These are phyloP conservation scores for Lizanozyma gosingica DNA, from an alignment of 1,139 yeast genomes.

Conservation along the genomic window DNA sequence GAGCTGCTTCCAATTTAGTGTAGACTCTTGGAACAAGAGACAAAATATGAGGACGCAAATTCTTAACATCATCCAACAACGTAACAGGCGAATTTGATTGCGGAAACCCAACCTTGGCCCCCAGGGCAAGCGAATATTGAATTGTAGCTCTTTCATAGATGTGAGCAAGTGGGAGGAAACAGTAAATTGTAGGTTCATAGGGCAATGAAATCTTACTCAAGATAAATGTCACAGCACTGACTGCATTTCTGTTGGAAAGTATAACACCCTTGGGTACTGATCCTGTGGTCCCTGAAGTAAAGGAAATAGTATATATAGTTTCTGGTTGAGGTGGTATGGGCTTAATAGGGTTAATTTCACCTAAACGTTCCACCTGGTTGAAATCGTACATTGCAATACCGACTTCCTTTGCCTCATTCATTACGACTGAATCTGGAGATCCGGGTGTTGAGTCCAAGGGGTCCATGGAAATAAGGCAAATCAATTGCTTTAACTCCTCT, in stretches of 20 bases:
- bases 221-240: slow-evolving; percentile 17
- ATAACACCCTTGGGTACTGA: slow-evolving; percentile 31
- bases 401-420: slow-evolving; percentile 13
- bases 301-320: slow-evolving; percentile 18
- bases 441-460: slow-evolving; percentile 21
- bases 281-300: slow-evolving; percentile 33
- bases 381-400: slow-evolving; percentile 23
- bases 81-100: slow-evolving; percentile 27
- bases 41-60: slow-evolving; percentile 35
- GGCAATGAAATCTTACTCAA: slow-evolving; percentile 8
- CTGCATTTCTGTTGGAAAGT: slow-evolving; percentile 22
- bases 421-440: slow-evolving; percentile 11
- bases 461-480: slow-evolving; percentile 42
- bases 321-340: slow-evolving; percentile 16
- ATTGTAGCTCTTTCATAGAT: slow-evolving; percentile 45
- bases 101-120: slow-evolving; percentile 28
- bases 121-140: slow-evolving; percentile 16
- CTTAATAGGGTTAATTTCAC: slow-evolving; percentile 13
- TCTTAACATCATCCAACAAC: slow-evolving; percentile 37
- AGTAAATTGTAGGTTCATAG: slow-evolving; percentile 9
- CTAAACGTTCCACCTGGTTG: slow-evolving; percentile 20
- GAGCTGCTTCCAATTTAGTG: slow-evolving; percentile 40
- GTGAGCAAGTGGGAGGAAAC: slow-evolving; percentile 64
- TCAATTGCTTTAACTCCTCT: slow-evolving; percentile 12
- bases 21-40: slow-evolving; percentile 45